phyloP scores from a whole-genome alignment of 2,329 filamentous ascomycete species.

The Ophiostoma ips region DNA sequence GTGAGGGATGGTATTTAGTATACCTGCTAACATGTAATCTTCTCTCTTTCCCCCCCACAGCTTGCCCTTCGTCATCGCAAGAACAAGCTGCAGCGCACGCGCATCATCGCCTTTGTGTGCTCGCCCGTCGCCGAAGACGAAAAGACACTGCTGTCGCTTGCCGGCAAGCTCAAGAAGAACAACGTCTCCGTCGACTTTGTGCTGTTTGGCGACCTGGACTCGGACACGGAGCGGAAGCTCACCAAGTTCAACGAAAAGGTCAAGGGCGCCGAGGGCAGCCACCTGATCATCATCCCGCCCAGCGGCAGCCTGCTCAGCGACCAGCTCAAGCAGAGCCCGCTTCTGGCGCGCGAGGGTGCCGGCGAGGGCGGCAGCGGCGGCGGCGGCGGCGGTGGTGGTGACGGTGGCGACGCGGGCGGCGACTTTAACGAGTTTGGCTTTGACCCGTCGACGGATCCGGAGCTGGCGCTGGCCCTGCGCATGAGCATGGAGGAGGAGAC shows the following conservation, averaged over 20 bases:
- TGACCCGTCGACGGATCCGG: constrained; percentile 82
- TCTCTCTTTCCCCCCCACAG: constrained; percentile 30
- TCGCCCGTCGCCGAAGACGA: constrained; percentile 82
- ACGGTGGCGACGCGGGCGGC: constrained; percentile 41
- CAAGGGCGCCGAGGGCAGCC: constrained; percentile 80
- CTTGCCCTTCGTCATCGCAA: constrained; percentile 94
- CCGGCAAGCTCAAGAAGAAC: constrained; percentile 98
- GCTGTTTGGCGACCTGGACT: constrained; percentile 84
- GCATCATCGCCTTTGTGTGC: constrained; percentile 94
- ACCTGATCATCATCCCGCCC: constrained; percentile 80
- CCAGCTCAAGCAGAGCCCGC: constrained; percentile 76
- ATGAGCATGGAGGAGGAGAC: constrained; percentile 99
- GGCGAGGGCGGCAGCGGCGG: constrained; percentile 43
- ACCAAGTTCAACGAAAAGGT: constrained; percentile 87
- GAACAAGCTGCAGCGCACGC: constrained; percentile 92
- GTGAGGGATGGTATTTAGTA: too few relatives aligned
- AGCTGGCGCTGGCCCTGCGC: constrained; percentile 81
- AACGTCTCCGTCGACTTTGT: constrained; percentile 90
- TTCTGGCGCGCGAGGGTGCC: constrained; percentile 69
- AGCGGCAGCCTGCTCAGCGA: constrained; percentile 88
- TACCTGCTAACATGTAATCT: too few relatives aligned
- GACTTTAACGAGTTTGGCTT: constrained; percentile 73
- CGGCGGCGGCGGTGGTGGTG: constrained; percentile 41
- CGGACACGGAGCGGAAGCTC: constrained; percentile 81
- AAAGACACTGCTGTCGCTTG: constrained; percentile 74